Evolutionary conservation across 2,329 filamentous ascomycete species (phyloP).

Genomic region (Didymella keratinophila): DNA sequence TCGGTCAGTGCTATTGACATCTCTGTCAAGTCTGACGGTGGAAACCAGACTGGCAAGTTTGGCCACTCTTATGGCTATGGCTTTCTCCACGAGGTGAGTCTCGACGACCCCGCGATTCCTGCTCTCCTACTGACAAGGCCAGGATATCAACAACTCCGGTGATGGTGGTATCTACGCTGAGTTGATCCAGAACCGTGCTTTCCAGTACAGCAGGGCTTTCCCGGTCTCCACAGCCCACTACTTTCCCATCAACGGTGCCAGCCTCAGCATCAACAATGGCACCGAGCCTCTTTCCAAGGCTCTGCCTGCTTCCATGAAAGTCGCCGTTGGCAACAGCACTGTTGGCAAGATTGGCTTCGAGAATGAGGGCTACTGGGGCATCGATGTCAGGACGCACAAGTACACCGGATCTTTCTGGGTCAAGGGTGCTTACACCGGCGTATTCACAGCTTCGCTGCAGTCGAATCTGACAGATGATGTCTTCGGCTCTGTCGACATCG

Average conservation of each 20-base stretch:
- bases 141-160: conserved; percentile 69
- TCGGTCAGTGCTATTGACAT: conserved; percentile 37
- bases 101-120: background rate
- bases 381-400: conserved; percentile 57
- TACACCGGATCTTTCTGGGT: conserved; percentile 63
- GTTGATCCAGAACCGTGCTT: conserved; percentile 73
- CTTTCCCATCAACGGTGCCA: conserved; percentile 46
- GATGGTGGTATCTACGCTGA: conserved; percentile 79
- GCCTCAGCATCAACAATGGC: conserved; percentile 50
- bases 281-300: conserved; percentile 55
- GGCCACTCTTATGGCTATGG: conserved; percentile 42
- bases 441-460: conserved; percentile 51
- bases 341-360: conserved; percentile 56
- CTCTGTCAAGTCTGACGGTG: conserved; percentile 37
- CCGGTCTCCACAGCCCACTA: conserved; percentile 40
- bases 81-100: conserved; percentile 41
- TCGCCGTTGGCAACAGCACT: conserved; percentile 46
- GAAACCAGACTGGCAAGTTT: conserved; percentile 41
- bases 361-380: conserved; percentile 62
- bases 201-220: conserved; percentile 60
- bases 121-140: conserved; percentile 3
- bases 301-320: conserved; percentile 54
- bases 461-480: conserved; percentile 53
- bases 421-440: conserved; percentile 45
- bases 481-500: conserved; percentile 48